Evolutionary conservation across 2,329 filamentous ascomycete species (phyloP).

Genomic region (Erysiphe pulchra): DNA sequence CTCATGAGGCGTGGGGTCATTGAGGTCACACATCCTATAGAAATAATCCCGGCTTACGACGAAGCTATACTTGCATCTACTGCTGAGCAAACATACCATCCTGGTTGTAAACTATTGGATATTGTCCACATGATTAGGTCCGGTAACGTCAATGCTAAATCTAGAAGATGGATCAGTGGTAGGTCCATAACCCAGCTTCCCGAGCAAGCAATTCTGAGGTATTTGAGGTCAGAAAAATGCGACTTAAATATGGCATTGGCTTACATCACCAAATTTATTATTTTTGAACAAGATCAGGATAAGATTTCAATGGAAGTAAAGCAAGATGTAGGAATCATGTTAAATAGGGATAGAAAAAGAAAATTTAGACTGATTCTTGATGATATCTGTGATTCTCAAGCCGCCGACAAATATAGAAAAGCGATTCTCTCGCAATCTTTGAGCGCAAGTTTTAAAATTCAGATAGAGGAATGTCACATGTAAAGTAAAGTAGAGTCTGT

Average conservation of each 20-base stretch:
- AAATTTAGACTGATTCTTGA: neutral
- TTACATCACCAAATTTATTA: conserved; percentile 4
- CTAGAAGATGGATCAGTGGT: conserved; percentile 5
- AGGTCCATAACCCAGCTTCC: conserved; percentile 9
- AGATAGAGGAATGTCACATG: neutral
- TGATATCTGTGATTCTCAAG: neutral
- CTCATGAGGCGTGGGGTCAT: conserved; percentile 6
- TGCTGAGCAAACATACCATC: neutral
- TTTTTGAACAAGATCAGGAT: conserved; percentile 1
- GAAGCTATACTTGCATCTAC: conserved; percentile 4
- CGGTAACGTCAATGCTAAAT: neutral
- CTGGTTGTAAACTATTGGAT: conserved; percentile 4
- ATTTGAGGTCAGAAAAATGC: conserved; percentile 7
- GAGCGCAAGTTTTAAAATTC: neutral
- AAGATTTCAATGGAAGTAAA: neutral
- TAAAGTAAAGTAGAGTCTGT: neutral
- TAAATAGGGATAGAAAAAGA: neutral
- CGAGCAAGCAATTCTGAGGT: conserved; percentile 7
- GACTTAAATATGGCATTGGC: conserved; percentile 5
- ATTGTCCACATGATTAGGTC: conserved; percentile 5
- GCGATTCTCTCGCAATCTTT: neutral
- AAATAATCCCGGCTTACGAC: conserved; percentile 5
- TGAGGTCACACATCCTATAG: conserved; percentile 3
- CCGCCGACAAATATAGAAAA: neutral
- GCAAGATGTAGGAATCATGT: neutral